These are phyloP conservation scores for Talaromyces sp. DNA, from an alignment of 2,329 filamentous ascomycete genomes.

Conservation along the genomic window DNA sequence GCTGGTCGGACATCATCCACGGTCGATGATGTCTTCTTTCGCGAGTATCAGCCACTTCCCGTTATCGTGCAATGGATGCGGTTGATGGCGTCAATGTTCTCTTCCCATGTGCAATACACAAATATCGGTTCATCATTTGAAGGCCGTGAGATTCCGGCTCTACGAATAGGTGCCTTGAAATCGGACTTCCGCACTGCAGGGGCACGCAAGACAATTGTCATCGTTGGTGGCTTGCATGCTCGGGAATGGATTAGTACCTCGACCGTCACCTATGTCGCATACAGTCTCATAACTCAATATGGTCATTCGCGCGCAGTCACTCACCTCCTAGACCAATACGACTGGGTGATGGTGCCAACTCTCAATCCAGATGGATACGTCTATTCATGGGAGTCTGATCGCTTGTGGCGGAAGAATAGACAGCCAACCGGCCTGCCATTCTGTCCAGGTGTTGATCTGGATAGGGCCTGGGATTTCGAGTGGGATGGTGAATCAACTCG, in stretches of 20 bases:
- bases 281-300: slow-evolving; percentile 82
- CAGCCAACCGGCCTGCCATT: slow-evolving; percentile 80
- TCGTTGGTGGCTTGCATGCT: slow-evolving; percentile 87
- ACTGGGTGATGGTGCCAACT: slow-evolving; percentile 85
- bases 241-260: slow-evolving; percentile 95
- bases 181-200: slow-evolving; percentile 46
- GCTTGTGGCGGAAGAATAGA: slow-evolving; percentile 89
- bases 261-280: slow-evolving; percentile 88
- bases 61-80: slow-evolving; percentile 91
- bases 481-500: slow-evolving; percentile 72
- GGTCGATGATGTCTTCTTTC: slow-evolving; percentile 75
- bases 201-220: slow-evolving; percentile 73
- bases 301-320: slow-evolving; percentile 72
- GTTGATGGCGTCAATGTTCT: slow-evolving; percentile 86
- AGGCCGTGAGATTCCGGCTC: slow-evolving; percentile 79
- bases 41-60: slow-evolving; percentile 84
- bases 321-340: slow-evolving; percentile 78
- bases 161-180: slow-evolving; percentile 70
- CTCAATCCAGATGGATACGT: slow-evolving; percentile 93
- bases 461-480: slow-evolving; percentile 80
- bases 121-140: slow-evolving; percentile 85
- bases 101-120: slow-evolving; percentile 72
- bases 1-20: slow-evolving; percentile 36
- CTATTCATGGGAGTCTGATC: slow-evolving; percentile 89
- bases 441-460: slow-evolving; percentile 86